Evolutionary conservation across 2,329 filamentous ascomycete species (phyloP).

Genomic region (Cucurbitaria berberidis): DNA sequence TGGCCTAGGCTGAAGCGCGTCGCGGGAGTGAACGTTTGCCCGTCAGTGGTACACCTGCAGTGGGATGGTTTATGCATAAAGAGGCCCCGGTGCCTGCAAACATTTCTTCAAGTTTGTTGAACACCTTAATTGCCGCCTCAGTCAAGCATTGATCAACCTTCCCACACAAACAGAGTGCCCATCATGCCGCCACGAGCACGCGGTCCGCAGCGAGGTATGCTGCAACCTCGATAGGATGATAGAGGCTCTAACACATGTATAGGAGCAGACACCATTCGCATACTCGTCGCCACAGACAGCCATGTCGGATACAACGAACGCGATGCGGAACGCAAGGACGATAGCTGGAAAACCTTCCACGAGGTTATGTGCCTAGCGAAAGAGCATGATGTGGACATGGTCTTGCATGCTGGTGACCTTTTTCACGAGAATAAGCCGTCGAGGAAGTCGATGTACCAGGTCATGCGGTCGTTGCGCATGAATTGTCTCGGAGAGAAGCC

Average conservation of each 20-base stretch:
- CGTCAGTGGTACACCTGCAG: neutral
- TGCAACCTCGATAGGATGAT: neutral
- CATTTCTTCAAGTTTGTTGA: neutral
- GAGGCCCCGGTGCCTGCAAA: neutral
- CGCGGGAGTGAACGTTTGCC: conserved; percentile 9
- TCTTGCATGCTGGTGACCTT: conserved; percentile 89
- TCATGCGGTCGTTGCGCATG: conserved; percentile 91
- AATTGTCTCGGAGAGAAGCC: conserved; percentile 96
- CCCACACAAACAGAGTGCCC: neutral
- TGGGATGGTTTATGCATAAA: neutral
- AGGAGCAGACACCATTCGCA: conserved; percentile 85
- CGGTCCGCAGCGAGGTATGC: conserved; percentile 37
- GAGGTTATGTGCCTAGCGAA: conserved; percentile 91
- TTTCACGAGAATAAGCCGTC: conserved; percentile 99
- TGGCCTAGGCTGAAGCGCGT: conserved; percentile 42
- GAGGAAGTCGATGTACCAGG: conserved; percentile 93
- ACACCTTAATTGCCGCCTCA: neutral
- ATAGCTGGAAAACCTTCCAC: conserved; percentile 96
- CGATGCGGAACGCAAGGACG: conserved; percentile 91
- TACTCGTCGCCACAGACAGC: conserved; percentile 93
- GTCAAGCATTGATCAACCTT: neutral
- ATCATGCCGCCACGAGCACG: conserved; percentile 37
- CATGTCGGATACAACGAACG: conserved; percentile 97
- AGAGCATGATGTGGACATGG: conserved; percentile 94
- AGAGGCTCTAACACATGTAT: conserved; percentile 12